These are phyloP conservation scores for Candida andamanensis DNA, from an alignment of 805 yeast species.

Conservation along the genomic window DNA sequence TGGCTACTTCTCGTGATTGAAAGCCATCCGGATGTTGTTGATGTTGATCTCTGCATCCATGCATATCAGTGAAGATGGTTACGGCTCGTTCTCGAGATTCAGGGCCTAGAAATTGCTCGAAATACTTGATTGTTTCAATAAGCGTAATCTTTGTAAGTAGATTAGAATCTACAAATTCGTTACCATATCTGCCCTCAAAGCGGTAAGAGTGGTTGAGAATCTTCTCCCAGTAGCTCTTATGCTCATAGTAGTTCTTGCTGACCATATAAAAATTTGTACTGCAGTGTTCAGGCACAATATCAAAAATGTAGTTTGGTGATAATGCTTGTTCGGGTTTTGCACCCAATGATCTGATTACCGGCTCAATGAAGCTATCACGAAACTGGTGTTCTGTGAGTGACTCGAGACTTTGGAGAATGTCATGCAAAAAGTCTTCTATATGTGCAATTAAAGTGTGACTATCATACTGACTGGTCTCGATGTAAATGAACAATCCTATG, in stretches of 20 bases:
- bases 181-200: conserved; percentile 29
- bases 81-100: too few relatives aligned
- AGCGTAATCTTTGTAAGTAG: conserved; percentile 26
- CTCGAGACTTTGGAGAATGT: neutral
- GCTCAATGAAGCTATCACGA: conserved; percentile 1
- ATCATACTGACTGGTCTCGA: conserved; percentile 9
- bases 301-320: conserved; percentile 20
- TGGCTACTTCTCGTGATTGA: too few relatives aligned
- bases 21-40: too few relatives aligned
- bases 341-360: conserved; percentile 3
- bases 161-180: conserved; percentile 28
- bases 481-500: conserved; percentile 10
- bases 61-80: too few relatives aligned
- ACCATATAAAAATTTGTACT: conserved; percentile 20
- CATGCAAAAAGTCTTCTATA: conserved; percentile 8
- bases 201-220: conserved; percentile 40
- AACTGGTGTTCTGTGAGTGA: conserved; percentile 2
- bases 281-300: conserved; percentile 20
- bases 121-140: too few relatives aligned
- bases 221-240: conserved; percentile 46
- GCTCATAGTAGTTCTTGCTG: conserved; percentile 22
- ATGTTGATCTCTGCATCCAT: too few relatives aligned
- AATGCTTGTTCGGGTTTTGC: neutral
- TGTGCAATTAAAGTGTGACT: conserved; percentile 1
- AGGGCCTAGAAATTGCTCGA: too few relatives aligned